Base-by-base conservation (phyloP, 441 rosid species). In the Populus hybrid region DNA sequence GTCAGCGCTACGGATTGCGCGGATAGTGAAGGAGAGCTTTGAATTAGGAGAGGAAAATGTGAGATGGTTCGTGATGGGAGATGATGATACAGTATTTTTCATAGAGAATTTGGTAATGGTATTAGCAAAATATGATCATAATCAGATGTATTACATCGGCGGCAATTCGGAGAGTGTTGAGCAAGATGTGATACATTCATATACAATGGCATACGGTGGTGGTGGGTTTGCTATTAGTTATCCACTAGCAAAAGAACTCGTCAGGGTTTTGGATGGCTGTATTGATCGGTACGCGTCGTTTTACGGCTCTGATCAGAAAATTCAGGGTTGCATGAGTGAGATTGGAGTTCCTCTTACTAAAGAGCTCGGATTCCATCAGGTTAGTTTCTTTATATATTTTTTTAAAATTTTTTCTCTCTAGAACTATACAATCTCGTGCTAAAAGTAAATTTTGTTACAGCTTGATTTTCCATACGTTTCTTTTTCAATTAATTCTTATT, bases 291-390 rank as follows among this genome's bases (percentile, higher is more conserved):
- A 93, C 82, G 80, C 88, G 3, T 70, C 78, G 3, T 87, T 87
- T 68, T 93, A 95, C 64, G 99, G 95, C 2, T 93, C 98, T 11
- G 99, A 93, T 77, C 92, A 92, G 83, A 89, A 87, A 81, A 76
- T 93, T 35, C 86, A 87, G 71, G 92, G 86, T 66, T 95, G 98
- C 79, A 40, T 93, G 29, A 84, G 84, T 40, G 98, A 90, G 77
- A 84, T 94, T 68, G 98, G 97, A 6, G 86, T 94, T 31, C 88
- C 92, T 3, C 24, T 90, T 8, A 91, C 98, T 72, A 87, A 80
- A 79, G 94, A 95, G 69, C 86, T 73, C 23, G 99, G 99, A 74
- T 93, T 95, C 75, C 99, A 95, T 83, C 98, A 95, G 98, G 98
- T 95, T 59, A 53, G 38, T 77, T 14, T 7, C 4, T 78, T 23